Percentiles rank a stretch among this genome's conserved stretches.
These are phyloP conservation scores for Violaceomyces palustris DNA, from an alignment of 1,284 basidiomycete genomes.

Conservation along the genomic window DNA sequence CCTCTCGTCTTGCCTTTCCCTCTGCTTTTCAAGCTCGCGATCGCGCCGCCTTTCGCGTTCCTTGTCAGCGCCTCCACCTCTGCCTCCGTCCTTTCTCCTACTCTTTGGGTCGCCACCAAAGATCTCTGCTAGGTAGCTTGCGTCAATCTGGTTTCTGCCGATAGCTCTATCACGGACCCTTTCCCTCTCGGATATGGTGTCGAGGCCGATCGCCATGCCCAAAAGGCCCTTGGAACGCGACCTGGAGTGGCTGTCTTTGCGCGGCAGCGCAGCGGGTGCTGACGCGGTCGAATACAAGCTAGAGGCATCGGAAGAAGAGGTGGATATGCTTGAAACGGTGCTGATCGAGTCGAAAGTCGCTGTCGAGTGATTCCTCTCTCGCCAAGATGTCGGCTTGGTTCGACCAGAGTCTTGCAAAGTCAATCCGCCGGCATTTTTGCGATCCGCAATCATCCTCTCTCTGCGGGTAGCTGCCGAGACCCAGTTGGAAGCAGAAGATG, in stretches of 20 bases:
- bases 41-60: too few species aligned
- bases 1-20: too few species aligned
- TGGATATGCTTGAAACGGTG: slow-evolving; percentile 16
- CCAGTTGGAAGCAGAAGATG: slow-evolving; percentile 13
- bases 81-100: slow-evolving; percentile 7
- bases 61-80: too few species aligned
- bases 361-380: slow-evolving; percentile 31
- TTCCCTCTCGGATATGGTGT: slow-evolving; percentile 29
- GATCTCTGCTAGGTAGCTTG: slow-evolving; percentile 34
- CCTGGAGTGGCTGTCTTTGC: slow-evolving; percentile 19
- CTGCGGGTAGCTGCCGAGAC: slow-evolving; percentile 26
- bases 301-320: slow-evolving; percentile 20
- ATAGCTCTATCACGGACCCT: slow-evolving; percentile 3
- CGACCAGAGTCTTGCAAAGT: slow-evolving; percentile 17
- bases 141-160: slow-evolving; percentile 26
- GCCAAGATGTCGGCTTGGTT: slow-evolving; percentile 29
- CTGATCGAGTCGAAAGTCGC: slow-evolving; percentile 17
- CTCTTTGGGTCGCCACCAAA: slow-evolving; percentile 23
- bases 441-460: slow-evolving; percentile 32
- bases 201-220: slow-evolving; percentile 10
- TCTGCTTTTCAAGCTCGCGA: not conserved
- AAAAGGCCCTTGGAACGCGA: slow-evolving; percentile 13
- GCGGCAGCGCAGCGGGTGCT: slow-evolving; percentile 28
- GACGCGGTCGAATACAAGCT: slow-evolving; percentile 40
- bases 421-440: slow-evolving; percentile 8